Evolutionary conservation across 257 asterid species (phyloP), one percentile per base, ranked within the genome.

Genomic region (Handroanthus guayacan): DNA sequence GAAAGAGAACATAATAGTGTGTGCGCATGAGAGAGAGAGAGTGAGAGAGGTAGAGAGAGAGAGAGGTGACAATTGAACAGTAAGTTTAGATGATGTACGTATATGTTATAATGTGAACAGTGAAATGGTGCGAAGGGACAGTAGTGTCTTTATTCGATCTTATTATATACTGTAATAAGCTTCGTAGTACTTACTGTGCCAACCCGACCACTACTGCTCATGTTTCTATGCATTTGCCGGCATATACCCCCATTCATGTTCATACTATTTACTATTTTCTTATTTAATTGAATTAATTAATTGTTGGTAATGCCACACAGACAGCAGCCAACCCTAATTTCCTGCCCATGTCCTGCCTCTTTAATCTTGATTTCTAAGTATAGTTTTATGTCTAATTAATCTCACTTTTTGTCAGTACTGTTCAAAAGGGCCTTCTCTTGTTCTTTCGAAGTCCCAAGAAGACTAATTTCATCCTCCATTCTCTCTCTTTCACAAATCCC

Each of bases 161-260:
- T n/a, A n/a, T n/a, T n/a, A n/a, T n/a, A n/a, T n/a, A n/a, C n/a
- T n/a, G n/a, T n/a, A n/a, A n/a, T n/a, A n/a, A n/a, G n/a, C n/a
- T n/a, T n/a, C n/a, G n/a, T n/a, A n/a, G n/a, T n/a, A n/a, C n/a
- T n/a, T n/a, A n/a, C n/a, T n/a, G n/a, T 55, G 78, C 41, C 78
- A 71, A 82, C 83, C 91, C 89, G 93, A 85, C 97, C 89, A n/a
- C n/a, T n/a, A 86, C 4, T 80, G 89, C 92, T 85, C 95, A 54
- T 72, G 69, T 87, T 78, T 81, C 96, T 73, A 91, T 84, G 96
- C 89, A 76, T 9, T 82, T 91, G 97, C 96, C 89, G 87, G 83
- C 58, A n/a, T 67, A 48, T 57, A 50, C 38, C 13, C 43, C n/a
- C n/a, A n/a, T n/a, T n/a, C n/a, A n/a, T n/a, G n/a, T n/a, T n/a